Evolutionary conservation across 306 rosid genomes (phyloP).

Genomic region (Oxytropis ochrocephala): DNA sequence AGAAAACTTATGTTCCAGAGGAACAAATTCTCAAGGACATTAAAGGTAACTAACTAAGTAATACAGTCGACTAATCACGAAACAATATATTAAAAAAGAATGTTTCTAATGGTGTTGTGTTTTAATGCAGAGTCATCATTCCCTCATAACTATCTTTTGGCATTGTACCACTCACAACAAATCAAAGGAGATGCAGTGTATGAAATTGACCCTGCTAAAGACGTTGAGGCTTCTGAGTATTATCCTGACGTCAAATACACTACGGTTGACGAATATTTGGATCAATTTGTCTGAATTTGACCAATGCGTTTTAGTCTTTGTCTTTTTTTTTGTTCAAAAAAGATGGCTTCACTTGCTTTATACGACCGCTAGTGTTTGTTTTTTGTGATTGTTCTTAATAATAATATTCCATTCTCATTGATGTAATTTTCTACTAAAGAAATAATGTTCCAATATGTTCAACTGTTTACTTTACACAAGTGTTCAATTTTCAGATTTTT

Average conservation of each 20-base stretch:
- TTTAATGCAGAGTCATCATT: constrained; percentile 24
- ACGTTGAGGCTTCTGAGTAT: constrained; percentile 31
- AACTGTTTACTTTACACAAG: not conserved
- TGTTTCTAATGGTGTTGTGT: not conserved
- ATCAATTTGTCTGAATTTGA: constrained; percentile 28
- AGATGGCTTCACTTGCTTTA: not conserved
- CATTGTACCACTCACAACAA: constrained; percentile 28
- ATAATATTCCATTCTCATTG: not conserved
- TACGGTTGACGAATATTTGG: constrained; percentile 21
- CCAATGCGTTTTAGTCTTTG: not conserved
- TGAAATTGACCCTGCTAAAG: constrained; percentile 36
- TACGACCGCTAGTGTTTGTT: not conserved
- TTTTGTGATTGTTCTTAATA: not conserved
- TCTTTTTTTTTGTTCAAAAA: not conserved
- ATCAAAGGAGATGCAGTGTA: constrained; percentile 40
- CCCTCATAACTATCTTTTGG: constrained; percentile 26
- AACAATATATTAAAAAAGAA: too few relatives aligned
- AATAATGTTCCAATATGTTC: not conserved
- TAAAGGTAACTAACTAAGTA: constrained; percentile 11
- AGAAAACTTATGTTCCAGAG: constrained; percentile 27
- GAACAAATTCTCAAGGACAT: constrained; percentile 40
- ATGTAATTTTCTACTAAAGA: not conserved
- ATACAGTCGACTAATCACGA: too few relatives aligned
- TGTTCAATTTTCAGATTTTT: not conserved
- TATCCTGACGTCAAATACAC: constrained; percentile 42